phyloP scores from a whole-genome alignment of 371 early-diverging fungal species.

The Mortierella sp. region DNA sequence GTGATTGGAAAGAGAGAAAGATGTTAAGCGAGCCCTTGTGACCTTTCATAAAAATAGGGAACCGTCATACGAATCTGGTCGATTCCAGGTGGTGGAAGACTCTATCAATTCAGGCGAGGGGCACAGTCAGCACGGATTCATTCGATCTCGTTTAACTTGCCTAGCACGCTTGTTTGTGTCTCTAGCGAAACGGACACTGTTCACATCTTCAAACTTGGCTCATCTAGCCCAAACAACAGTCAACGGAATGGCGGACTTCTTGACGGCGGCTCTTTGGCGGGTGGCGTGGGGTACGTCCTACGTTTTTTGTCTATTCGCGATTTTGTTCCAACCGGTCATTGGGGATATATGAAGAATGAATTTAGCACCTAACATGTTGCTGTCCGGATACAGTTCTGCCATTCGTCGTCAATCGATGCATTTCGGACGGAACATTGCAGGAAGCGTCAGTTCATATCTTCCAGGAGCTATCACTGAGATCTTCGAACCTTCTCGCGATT shows the following conservation, averaged over 20 bases:
- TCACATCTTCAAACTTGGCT: constrained; percentile 85
- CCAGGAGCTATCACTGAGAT: constrained; percentile 92
- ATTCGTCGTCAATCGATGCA: constrained; percentile 71
- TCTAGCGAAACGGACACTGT: constrained; percentile 95
- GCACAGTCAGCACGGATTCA: constrained; percentile 91
- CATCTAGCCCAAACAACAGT: constrained; percentile 6
- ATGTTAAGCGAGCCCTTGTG: not conserved
- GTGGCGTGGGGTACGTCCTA: constrained; percentile 27
- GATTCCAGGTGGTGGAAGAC: constrained; percentile 84
- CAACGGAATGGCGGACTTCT: constrained; percentile 27
- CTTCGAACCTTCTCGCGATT: constrained; percentile 95
- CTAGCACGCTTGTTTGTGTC: constrained; percentile 84
- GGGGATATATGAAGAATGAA: no score
- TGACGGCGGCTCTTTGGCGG: constrained; percentile 13
- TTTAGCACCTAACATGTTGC: no score
- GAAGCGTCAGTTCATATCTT: constrained; percentile 85
- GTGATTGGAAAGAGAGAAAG: not conserved
- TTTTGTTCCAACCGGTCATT: no score
- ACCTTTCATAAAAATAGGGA: constrained; percentile 65
- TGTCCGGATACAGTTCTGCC: constrained; percentile 58
- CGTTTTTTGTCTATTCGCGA: not conserved
- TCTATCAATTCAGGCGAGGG: constrained; percentile 96
- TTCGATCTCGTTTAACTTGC: constrained; percentile 89
- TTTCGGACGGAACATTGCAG: constrained; percentile 71
- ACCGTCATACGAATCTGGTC: constrained; percentile 97